Conservation (phyloP, 1,139 yeast species). For the Wickerhamomyces sp. region DNA sequence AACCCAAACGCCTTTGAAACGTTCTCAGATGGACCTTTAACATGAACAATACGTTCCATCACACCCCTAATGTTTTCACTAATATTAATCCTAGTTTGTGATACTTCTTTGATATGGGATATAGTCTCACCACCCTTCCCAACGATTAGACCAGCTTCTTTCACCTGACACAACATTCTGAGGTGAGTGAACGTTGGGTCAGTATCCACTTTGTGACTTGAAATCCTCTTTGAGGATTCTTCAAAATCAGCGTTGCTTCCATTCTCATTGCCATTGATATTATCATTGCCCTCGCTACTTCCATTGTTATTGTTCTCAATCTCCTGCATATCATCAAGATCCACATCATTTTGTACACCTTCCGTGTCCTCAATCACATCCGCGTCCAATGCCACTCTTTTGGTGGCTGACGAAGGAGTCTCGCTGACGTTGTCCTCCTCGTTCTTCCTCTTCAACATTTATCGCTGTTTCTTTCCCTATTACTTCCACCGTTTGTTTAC, state of each 20-base stretch:
- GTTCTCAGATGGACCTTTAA: slow-evolving; percentile 72
- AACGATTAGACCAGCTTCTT: slow-evolving; percentile 70
- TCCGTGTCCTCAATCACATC: slow-evolving; percentile 34
- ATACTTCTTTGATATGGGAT: slow-evolving; percentile 57
- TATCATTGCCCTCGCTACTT: no score
- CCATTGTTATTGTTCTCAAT: no score
- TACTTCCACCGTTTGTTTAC: background rate
- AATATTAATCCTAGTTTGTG: slow-evolving; percentile 68
- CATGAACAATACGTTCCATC: slow-evolving; percentile 72
- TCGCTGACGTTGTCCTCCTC: slow-evolving; percentile 34
- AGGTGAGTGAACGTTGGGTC: slow-evolving; percentile 61
- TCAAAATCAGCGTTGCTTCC: slow-evolving; percentile 4
- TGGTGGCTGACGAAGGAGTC: slow-evolving; percentile 33
- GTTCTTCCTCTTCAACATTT: slow-evolving; percentile 62
- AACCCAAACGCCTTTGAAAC: slow-evolving; percentile 83
- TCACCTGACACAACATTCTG: slow-evolving; percentile 73
- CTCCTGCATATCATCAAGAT: slow-evolving; percentile 1
- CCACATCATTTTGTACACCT: slow-evolving; percentile 15
- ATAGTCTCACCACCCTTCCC: slow-evolving; percentile 78
- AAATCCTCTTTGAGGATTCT: slow-evolving; percentile 1
- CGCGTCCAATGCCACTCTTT: slow-evolving; percentile 69
- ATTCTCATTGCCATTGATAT: slow-evolving; percentile 1
- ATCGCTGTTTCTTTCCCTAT: background rate
- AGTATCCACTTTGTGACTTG: slow-evolving; percentile 25
- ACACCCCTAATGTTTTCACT: slow-evolving; percentile 72